A percentile compares a stretch with the other conserved stretches of the same genome.
These are phyloP conservation scores for Coemansia sp. DNA, from an alignment of 192 early-diverging fungal genomes.

Conservation along the genomic window DNA sequence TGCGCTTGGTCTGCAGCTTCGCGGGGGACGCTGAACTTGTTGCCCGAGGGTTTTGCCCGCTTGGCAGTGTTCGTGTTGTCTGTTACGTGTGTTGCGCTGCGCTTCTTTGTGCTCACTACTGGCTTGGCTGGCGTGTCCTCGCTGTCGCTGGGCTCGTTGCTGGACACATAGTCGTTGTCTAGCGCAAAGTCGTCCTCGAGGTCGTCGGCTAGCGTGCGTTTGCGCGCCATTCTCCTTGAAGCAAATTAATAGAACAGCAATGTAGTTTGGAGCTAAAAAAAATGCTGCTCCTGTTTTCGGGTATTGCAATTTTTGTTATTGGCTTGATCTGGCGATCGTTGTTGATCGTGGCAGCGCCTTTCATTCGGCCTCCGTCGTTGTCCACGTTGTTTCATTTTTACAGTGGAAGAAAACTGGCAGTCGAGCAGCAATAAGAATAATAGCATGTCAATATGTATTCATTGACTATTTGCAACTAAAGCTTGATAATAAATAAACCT, in stretches of 20 bases:
- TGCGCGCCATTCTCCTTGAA: constrained; percentile 9
- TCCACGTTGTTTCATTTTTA: no score
- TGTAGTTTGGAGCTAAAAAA: neutral
- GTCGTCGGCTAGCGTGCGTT: constrained; percentile 24
- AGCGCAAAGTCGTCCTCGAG: constrained; percentile 50
- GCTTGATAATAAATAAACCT: no score
- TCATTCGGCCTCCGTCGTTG: no score
- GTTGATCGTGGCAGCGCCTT: no score
- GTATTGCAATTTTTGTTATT: no score
- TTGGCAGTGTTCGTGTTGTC: neutral
- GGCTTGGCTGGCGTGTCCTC: neutral
- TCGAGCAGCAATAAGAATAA: no score
- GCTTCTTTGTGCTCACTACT: constrained; percentile 7
- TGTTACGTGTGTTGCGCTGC: no score
- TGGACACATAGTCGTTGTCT: constrained; percentile 19
- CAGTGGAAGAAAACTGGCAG: no score
- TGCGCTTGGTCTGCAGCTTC: constrained; percentile 18
- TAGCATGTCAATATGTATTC: no score
- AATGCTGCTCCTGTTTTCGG: no score
- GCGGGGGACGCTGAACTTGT: constrained; percentile 17
- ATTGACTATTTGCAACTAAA: no score
- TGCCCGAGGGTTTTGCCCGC: neutral
- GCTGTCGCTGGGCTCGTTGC: neutral
- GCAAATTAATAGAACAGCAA: neutral
- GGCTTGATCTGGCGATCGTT: no score